Evolutionary conservation across 805 yeast genomes (phyloP).

Genomic region (Peterozyma toletana): DNA sequence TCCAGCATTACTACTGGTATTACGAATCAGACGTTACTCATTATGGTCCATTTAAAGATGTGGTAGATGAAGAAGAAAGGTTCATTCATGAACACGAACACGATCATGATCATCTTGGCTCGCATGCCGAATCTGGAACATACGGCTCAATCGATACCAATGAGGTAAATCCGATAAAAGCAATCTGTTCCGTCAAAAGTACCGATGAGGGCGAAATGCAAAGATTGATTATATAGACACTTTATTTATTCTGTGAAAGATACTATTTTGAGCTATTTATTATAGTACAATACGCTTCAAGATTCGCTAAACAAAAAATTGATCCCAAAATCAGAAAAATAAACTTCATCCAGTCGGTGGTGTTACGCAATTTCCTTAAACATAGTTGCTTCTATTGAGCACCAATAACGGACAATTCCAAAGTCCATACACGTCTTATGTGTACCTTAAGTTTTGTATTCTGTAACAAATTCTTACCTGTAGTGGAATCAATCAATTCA

Average conservation of each 20-base stretch:
- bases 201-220: conserved; percentile 7
- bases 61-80: conserved; percentile 22
- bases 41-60: conserved; percentile 17
- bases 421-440: conserved; percentile 92
- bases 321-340: background rate
- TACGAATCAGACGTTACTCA: conserved; percentile 14
- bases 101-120: conserved; percentile 21
- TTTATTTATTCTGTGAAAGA: background rate
- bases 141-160: conserved; percentile 2
- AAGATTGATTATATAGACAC: conserved; percentile 3
- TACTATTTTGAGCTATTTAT: background rate
- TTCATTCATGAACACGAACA: conserved; percentile 22
- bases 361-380: background rate
- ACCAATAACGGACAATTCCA: conserved; percentile 86
- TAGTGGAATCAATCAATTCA: conserved; percentile 14
- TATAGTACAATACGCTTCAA: background rate
- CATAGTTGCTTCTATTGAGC: conserved; percentile 38
- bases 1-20: conserved; percentile 25
- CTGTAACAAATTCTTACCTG: conserved; percentile 22
- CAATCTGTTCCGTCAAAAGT: conserved; percentile 5
- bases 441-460: conserved; percentile 60
- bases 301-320: background rate
- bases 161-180: background rate
- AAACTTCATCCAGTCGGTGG: background rate
- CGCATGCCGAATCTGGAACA: conserved; percentile 1